Base-by-base conservation (phyloP, 208 protist species). In the Trypanosoma avium region DNA sequence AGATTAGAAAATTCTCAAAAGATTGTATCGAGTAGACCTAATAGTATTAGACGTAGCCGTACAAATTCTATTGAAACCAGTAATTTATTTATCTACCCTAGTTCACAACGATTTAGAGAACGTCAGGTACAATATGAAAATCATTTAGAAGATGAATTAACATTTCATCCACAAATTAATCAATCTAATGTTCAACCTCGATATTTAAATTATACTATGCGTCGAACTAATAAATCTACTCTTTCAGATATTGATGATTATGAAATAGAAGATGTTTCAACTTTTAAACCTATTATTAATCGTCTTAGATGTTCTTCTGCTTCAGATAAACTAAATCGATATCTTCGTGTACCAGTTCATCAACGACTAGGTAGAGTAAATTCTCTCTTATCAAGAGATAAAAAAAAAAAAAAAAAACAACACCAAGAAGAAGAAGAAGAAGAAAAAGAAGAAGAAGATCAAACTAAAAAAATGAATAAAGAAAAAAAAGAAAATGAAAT, bases 91-190 rank as follows among this genome's bases (percentile, higher is more conserved):
- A 22, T 43, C 21, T 63, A 53, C 29, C 19, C 17, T 19, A 36
- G 58, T 29, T 2, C 58, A 27, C 42, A n/a, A 30, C 58, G 42
- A 3, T 43, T 8, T 15, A 21, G 46, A 27, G 45, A 50, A 17
- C 46, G 42, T 15, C 7, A 50, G 10, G 29, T 22, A 29, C 38
- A 21, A 27, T n/a, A 53, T 27, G 1, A 26, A 43, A 29, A 24
- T 10, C 13, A 30, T 13, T 21, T 53, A 30, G 45, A 38, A 1
- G 60, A 54, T 32, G 60, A 65, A 22, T 32, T 54, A 4, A 65
- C 60, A 3, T 65, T 65, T n/a, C 60, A 27, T 48, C 60, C 60
- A 9, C 22, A 54, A 5, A 65, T 56, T 19, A 65, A 65, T 26
- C 3, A 46, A 22, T 52, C 60, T 27, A 19, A 46, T n/a, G 60